Percentiles rank a stretch among this genome's conserved stretches.
Conservation (phyloP, 1,139 yeast genomes). For the Torulaspora pretoriensis region DNA sequence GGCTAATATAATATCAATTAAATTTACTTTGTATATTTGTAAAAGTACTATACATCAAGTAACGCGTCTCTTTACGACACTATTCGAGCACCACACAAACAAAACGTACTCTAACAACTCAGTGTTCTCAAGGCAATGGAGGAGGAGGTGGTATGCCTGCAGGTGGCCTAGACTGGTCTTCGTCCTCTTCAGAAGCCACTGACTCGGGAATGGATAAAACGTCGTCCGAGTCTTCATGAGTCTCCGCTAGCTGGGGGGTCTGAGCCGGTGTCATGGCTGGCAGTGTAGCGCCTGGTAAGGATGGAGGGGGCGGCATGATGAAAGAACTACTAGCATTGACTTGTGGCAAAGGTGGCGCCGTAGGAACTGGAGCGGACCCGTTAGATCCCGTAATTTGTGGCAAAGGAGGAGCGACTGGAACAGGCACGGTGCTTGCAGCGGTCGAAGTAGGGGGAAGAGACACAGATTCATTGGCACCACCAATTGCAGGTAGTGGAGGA, state of each 20-base stretch:
- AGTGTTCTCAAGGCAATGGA: constrained; percentile 25
- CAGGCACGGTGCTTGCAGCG: constrained; percentile 20
- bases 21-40: not conserved
- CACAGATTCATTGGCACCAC: constrained; percentile 20
- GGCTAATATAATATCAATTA: not conserved
- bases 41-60: not conserved
- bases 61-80: not conserved
- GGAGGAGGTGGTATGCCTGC: constrained; percentile 35
- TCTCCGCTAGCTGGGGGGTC: not conserved
- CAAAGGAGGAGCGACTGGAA: constrained; percentile 24
- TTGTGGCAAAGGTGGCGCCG: constrained; percentile 27
- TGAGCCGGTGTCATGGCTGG: not conserved
- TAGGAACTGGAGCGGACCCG: constrained; percentile 22
- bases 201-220: constrained; percentile 39
- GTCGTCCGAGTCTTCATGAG: constrained; percentile 28
- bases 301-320: constrained; percentile 30
- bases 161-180: constrained; percentile 18
- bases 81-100: no score
- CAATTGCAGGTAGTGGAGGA: constrained; percentile 23
- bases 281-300: constrained; percentile 20
- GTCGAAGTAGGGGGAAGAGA: constrained; percentile 30
- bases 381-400: constrained; percentile 14
- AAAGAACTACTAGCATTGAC: constrained; percentile 7
- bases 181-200: constrained; percentile 35
- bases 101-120: no score